Evolutionary conservation across 1,139 yeast species (phyloP).

Genomic region (Casaregolazyma lundiana): DNA sequence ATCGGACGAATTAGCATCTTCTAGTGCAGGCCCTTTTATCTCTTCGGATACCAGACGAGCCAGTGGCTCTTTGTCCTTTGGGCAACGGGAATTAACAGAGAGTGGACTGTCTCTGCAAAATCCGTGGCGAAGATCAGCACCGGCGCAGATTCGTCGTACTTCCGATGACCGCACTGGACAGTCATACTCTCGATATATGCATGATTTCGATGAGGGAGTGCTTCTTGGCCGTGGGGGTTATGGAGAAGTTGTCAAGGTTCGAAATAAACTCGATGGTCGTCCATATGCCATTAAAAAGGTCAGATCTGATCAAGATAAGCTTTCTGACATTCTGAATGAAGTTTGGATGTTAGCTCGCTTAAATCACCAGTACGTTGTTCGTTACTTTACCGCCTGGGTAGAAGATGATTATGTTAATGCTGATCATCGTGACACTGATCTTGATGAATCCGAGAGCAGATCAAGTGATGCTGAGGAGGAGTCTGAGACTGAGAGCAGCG

Average conservation of each 20-base stretch:
- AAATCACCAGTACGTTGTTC: constrained; percentile 91
- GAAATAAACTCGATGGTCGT: constrained; percentile 89
- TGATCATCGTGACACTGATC: constrained; percentile 13
- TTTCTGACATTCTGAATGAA: constrained; percentile 79
- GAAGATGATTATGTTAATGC: constrained; percentile 53
- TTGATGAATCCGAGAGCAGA: neutral
- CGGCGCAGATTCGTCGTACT: neutral
- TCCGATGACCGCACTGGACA: neutral
- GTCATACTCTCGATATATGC: constrained; percentile 53
- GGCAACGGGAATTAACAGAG: neutral
- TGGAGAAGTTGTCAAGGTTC: constrained; percentile 94
- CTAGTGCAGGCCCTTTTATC: constrained; percentile 2
- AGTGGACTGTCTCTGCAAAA: neutral
- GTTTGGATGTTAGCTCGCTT: constrained; percentile 87
- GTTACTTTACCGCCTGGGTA: constrained; percentile 97
- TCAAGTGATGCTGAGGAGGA: neutral
- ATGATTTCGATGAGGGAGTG: constrained; percentile 92
- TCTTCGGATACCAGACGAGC: neutral
- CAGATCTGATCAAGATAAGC: constrained; percentile 71
- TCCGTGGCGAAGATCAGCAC: neutral
- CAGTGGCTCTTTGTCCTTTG: neutral
- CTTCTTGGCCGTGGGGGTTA: constrained; percentile 93
- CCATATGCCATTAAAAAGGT: constrained; percentile 93
- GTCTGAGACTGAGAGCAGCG: constrained; percentile 1
- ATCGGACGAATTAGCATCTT: neutral